A percentile compares a stretch with the other conserved stretches of the same genome.
Conservation (phyloP, 306 rosid species). For the Argentina anserina region DNA sequence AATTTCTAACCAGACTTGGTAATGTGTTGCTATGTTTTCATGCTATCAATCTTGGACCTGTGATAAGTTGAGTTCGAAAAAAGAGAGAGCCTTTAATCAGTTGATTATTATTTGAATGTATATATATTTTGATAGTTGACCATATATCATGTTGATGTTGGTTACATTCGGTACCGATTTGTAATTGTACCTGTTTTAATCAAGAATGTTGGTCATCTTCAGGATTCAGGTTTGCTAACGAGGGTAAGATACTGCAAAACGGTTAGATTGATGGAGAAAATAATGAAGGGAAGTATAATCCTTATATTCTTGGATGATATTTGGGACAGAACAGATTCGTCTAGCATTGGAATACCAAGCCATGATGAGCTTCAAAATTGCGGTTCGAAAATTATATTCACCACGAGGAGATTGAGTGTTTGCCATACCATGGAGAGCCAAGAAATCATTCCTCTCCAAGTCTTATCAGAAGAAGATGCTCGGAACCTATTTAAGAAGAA, state of each 20-base stretch:
- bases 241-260: conserved; percentile 41
- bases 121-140: not conserved
- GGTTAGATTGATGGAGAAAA: not conserved
- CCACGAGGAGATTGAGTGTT: not conserved
- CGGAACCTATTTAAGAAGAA: conserved; percentile 1
- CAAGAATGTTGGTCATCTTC: not conserved
- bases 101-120: not conserved
- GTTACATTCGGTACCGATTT: not conserved
- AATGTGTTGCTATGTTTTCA: too few species aligned
- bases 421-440: conserved; percentile 6
- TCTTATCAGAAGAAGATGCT: conserved; percentile 7
- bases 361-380: not conserved
- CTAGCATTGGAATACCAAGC: conserved; percentile 9
- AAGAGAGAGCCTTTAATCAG: too few species aligned
- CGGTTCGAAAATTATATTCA: conserved; percentile 17
- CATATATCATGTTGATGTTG: too few species aligned
- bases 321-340: not conserved
- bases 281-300: not conserved
- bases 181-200: not conserved
- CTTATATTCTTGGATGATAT: conserved; percentile 23
- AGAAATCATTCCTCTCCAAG: not conserved
- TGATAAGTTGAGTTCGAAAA: too few species aligned
- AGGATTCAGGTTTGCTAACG: conserved; percentile 28
- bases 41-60: too few species aligned
- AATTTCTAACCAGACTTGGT: too few species aligned